Evolutionary conservation across 116 monocot species (phyloP).

Genomic region (Posidonia oceanica): DNA sequence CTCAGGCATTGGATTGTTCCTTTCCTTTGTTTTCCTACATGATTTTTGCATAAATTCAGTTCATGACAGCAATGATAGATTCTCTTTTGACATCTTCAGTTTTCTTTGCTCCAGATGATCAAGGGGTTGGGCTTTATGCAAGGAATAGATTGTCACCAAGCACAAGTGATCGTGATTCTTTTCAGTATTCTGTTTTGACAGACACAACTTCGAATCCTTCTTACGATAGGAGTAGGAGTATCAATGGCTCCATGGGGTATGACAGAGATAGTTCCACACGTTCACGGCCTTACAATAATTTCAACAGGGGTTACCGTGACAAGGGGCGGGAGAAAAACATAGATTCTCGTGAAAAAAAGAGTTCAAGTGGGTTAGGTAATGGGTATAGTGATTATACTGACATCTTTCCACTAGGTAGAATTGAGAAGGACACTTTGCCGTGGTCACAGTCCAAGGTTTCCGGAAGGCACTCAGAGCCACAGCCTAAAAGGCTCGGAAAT

Average conservation of each 20-base stretch:
- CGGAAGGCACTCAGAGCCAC: slow-evolving; percentile 21
- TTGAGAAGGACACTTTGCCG: slow-evolving; percentile 36
- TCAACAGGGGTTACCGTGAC: slow-evolving; percentile 45
- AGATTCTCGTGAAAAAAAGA: slow-evolving; percentile 31
- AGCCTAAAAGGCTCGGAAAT: slow-evolving; percentile 23
- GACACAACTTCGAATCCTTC: slow-evolving; percentile 31
- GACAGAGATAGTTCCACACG: slow-evolving; percentile 18
- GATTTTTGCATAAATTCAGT: slow-evolving; percentile 1
- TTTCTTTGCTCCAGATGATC: slow-evolving; percentile 36
- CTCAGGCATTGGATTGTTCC: slow-evolving; percentile 25
- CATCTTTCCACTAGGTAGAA: slow-evolving; percentile 11
- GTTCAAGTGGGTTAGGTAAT: slow-evolving; percentile 23
- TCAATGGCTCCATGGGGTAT: slow-evolving; percentile 33
- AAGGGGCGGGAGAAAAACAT: slow-evolving; percentile 35
- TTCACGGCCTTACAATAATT: slow-evolving; percentile 47
- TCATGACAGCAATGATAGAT: neutral
- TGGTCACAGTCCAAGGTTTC: slow-evolving; percentile 40
- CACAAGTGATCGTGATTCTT: slow-evolving; percentile 26
- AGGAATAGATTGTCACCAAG: slow-evolving; percentile 34
- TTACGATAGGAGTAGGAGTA: slow-evolving; percentile 32
- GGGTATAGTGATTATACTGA: slow-evolving; percentile 33
- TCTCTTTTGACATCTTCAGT: slow-evolving; percentile 1
- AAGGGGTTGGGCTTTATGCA: slow-evolving; percentile 12
- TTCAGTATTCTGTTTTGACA: slow-evolving; percentile 12
- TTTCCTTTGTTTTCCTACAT: neutral